Evolutionary conservation across 2,329 filamentous ascomycete species (phyloP).

Genomic region (Fusarium palustre): DNA sequence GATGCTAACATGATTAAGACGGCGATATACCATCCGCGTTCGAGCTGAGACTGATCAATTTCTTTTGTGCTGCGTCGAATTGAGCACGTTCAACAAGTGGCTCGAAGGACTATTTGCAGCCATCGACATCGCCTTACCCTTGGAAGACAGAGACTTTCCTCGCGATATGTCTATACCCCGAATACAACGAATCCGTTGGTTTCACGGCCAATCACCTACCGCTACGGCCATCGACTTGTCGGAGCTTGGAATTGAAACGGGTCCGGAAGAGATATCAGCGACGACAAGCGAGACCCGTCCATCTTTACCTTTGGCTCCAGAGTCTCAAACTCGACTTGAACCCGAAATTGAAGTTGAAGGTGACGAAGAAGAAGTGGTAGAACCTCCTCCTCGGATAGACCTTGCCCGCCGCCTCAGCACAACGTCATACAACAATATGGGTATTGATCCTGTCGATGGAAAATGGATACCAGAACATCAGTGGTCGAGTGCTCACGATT

Average conservation of each 20-base stretch:
- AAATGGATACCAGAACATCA: conserved; percentile 69
- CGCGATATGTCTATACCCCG: conserved; percentile 71
- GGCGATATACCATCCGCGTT: conserved; percentile 76
- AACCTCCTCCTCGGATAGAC: conserved; percentile 48
- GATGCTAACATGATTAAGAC: conserved; percentile 52
- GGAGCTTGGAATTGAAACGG: conserved; percentile 38
- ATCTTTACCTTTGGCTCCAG: conserved; percentile 27
- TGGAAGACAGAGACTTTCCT: conserved; percentile 76
- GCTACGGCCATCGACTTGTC: conserved; percentile 45
- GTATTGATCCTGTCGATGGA: conserved; percentile 60
- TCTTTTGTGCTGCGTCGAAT: conserved; percentile 72
- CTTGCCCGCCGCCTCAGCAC: conserved; percentile 57
- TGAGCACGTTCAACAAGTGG: conserved; percentile 76
- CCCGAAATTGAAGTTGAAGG: conserved; percentile 40
- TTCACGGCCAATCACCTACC: conserved; percentile 55
- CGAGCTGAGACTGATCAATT: conserved; percentile 81
- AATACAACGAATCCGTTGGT: conserved; percentile 65
- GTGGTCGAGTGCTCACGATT: conserved; percentile 67
- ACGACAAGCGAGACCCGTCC: conserved; percentile 32
- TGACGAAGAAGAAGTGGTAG: conserved; percentile 36
- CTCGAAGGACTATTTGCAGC: conserved; percentile 77
- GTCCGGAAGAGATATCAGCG: conserved; percentile 40
- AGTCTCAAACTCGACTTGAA: conserved; percentile 41
- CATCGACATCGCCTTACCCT: conserved; percentile 75
- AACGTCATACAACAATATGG: conserved; percentile 59